These are phyloP conservation scores for Knufia petricola DNA, from an alignment of 2,329 filamentous ascomycete genomes.

Conservation along the genomic window DNA sequence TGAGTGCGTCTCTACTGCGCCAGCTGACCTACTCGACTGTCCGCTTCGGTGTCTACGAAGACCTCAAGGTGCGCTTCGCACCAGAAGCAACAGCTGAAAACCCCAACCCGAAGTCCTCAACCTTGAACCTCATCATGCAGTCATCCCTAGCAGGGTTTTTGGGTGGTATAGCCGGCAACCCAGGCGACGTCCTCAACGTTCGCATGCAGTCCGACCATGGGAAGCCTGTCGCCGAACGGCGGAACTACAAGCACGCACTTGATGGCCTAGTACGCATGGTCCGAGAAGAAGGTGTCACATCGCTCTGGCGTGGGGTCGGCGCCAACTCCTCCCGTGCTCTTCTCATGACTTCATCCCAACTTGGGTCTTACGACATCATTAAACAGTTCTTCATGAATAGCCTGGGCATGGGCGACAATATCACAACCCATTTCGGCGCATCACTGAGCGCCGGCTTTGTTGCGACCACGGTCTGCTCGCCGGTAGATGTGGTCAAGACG, in stretches of 20 bases:
- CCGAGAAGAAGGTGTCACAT: slow-evolving; percentile 66
- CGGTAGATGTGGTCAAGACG: slow-evolving; percentile 59
- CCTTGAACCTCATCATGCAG: slow-evolving; percentile 70
- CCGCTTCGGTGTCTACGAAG: slow-evolving; percentile 92
- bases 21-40: slow-evolving; percentile 95
- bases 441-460: slow-evolving; percentile 56
- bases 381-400: slow-evolving; percentile 47
- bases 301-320: slow-evolving; percentile 68
- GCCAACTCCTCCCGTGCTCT: slow-evolving; percentile 54
- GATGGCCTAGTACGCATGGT: slow-evolving; percentile 81
- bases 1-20: slow-evolving; percentile 84
- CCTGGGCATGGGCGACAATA: slow-evolving; percentile 45
- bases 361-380: slow-evolving; percentile 56
- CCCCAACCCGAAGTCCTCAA: slow-evolving; percentile 45
- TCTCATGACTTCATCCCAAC: slow-evolving; percentile 57
- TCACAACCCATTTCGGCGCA: slow-evolving; percentile 53
- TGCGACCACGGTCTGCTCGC: slow-evolving; percentile 57
- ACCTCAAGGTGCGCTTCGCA: slow-evolving; percentile 66
- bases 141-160: slow-evolving; percentile 75
- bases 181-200: slow-evolving; percentile 92
- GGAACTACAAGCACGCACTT: slow-evolving; percentile 83
- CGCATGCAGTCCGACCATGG: slow-evolving; percentile 93
- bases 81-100: slow-evolving; percentile 34
- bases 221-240: slow-evolving; percentile 60
- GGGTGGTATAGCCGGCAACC: slow-evolving; percentile 84